phyloP scores from a whole-genome alignment of 1,284 basidiomycete genomes.

The Irpex sp. region DNA sequence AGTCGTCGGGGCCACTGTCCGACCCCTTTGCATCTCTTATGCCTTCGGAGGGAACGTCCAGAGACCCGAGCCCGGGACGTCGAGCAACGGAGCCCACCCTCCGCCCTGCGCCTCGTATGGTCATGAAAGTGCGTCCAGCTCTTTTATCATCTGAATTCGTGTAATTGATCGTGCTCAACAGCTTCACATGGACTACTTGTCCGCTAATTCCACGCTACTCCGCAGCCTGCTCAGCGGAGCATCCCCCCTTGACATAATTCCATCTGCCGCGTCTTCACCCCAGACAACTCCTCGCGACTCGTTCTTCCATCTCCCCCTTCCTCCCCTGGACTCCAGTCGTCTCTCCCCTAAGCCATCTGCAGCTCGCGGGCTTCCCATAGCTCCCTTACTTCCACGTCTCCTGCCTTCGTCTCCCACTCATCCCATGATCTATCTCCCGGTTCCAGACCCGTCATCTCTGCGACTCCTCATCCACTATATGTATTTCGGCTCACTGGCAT shows the following conservation, averaged over 20 bases:
- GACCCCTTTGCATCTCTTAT: slow-evolving; percentile 16
- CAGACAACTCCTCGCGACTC: slow-evolving; percentile 18
- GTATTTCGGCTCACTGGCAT: slow-evolving; percentile 64
- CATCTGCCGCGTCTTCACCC: slow-evolving; percentile 22
- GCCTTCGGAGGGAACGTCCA: slow-evolving; percentile 11
- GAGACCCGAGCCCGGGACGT: slow-evolving; percentile 31
- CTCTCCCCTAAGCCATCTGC: slow-evolving; percentile 17
- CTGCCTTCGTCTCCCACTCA: slow-evolving; percentile 59
- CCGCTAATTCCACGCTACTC: slow-evolving; percentile 68
- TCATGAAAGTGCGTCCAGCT: slow-evolving; percentile 49
- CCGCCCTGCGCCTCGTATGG: slow-evolving; percentile 49
- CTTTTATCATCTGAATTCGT: neutral
- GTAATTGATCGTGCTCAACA: slow-evolving; percentile 24
- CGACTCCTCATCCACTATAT: slow-evolving; percentile 73
- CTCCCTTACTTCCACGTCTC: slow-evolving; percentile 55
- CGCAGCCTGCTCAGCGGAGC: slow-evolving; percentile 64
- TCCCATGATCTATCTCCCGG: slow-evolving; percentile 68
- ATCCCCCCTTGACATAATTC: slow-evolving; percentile 56
- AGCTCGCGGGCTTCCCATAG: slow-evolving; percentile 28
- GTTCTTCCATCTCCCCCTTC: slow-evolving; percentile 10
- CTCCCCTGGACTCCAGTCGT: slow-evolving; percentile 6
- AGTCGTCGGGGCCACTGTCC: slow-evolving; percentile 9
- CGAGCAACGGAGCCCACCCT: slow-evolving; percentile 52
- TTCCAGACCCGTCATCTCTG: slow-evolving; percentile 72
- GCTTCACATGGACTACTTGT: slow-evolving; percentile 72